phyloP scores from a whole-genome alignment of 257 asterid species.

The Buddleja alternifolia region DNA sequence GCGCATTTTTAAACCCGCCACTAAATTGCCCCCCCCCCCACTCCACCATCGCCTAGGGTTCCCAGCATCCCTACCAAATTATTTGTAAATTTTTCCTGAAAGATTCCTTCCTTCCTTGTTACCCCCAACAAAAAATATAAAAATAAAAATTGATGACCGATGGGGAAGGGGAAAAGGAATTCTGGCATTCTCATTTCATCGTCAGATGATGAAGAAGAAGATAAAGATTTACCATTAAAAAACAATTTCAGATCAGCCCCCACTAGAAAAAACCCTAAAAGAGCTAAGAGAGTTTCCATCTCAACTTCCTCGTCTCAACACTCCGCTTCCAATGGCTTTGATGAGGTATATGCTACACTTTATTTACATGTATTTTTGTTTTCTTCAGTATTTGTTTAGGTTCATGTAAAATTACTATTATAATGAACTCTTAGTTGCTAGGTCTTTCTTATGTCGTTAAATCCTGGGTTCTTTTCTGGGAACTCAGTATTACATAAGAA shows the following conservation, averaged over 20 bases:
- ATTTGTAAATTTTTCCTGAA: no score
- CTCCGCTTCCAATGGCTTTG: slow-evolving; percentile 48
- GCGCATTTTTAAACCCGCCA: no score
- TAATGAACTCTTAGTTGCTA: neutral
- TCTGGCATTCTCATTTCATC: slow-evolving; percentile 56
- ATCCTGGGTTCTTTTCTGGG: neutral
- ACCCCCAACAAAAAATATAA: no score
- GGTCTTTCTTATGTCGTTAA: neutral
- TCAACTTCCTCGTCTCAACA: slow-evolving; percentile 45
- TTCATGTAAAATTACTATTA: neutral
- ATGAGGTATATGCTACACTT: slow-evolving; percentile 42
- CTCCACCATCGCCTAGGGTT: no score
- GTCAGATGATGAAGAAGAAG: slow-evolving; percentile 60
- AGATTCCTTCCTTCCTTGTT: no score
- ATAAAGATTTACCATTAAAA: slow-evolving; percentile 31
- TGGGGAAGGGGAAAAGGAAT: slow-evolving; percentile 74
- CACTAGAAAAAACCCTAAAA: slow-evolving; percentile 50
- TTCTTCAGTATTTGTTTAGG: neutral
- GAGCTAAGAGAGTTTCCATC: slow-evolving; percentile 48
- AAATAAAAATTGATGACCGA: slow-evolving; percentile 10
- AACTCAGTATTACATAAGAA: slow-evolving; percentile 3
- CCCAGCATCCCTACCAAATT: no score
- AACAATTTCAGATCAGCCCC: slow-evolving; percentile 55
- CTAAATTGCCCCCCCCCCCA: no score
- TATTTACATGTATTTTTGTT: neutral